These are phyloP conservation scores for Lentinus brumalis DNA, from an alignment of 768 basidiomycete species.

Conservation along the genomic window DNA sequence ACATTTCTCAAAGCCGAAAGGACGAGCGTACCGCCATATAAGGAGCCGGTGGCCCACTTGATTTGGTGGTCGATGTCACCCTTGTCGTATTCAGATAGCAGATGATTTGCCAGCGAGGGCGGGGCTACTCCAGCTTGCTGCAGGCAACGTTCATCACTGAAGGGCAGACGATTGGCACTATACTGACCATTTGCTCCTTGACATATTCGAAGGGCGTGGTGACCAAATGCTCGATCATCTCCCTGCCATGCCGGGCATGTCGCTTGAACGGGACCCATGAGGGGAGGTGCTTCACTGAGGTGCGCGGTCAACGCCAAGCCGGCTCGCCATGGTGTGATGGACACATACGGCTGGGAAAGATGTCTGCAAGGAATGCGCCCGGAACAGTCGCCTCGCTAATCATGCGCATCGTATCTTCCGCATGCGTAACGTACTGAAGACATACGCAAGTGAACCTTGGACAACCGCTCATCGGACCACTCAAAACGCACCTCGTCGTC, in stretches of 20 bases:
- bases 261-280: conserved; percentile 32
- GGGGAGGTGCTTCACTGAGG: conserved; percentile 24
- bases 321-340: no score
- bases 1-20: neutral
- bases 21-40: conserved; percentile 18
- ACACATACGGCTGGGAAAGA: conserved; percentile 14
- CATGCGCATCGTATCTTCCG: conserved; percentile 38
- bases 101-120: conserved; percentile 19
- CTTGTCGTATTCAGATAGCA: conserved; percentile 4
- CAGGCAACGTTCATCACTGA: no score
- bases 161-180: no score
- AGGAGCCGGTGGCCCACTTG: conserved; percentile 6
- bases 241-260: conserved; percentile 15
- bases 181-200: conserved; percentile 24
- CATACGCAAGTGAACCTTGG: neutral
- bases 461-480: neutral
- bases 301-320: neutral
- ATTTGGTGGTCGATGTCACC: conserved; percentile 1
- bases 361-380: conserved; percentile 43
- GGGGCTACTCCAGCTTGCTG: conserved; percentile 16
- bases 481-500: conserved; percentile 8
- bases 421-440: conserved; percentile 38
- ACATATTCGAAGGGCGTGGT: conserved; percentile 25
- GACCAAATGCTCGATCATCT: conserved; percentile 16
- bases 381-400: conserved; percentile 37